phyloP scores from a whole-genome alignment of 192 early-diverging fungal genomes.

The Chytriomyces confervae region DNA sequence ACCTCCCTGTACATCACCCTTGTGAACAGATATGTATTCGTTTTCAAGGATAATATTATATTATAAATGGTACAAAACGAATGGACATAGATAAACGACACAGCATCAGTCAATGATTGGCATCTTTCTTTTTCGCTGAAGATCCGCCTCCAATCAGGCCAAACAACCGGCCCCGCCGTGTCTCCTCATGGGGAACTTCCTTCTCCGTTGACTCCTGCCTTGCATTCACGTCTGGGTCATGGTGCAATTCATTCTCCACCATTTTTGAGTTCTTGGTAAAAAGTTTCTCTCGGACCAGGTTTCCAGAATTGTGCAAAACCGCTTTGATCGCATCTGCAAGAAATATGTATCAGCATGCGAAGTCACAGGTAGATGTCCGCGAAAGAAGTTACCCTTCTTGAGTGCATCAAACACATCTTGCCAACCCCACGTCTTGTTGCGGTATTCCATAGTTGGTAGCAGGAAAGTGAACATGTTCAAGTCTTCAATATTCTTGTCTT shows the following conservation, averaged over 20 bases:
- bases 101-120: too few relatives aligned
- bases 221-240: too few relatives aligned
- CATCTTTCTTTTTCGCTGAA: too few relatives aligned
- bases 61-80: too few relatives aligned
- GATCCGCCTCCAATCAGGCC: too few relatives aligned
- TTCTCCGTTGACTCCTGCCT: too few relatives aligned
- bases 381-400: slow-evolving; percentile 64
- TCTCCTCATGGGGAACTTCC: too few relatives aligned
- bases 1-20: too few relatives aligned
- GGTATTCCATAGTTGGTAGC: slow-evolving; percentile 78
- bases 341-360: slow-evolving; percentile 1
- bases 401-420: slow-evolving; percentile 71
- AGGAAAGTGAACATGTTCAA: slow-evolving; percentile 73
- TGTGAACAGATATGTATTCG: too few relatives aligned
- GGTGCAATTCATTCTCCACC: not conserved
- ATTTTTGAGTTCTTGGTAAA: slow-evolving; percentile 32
- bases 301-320: slow-evolving; percentile 58
- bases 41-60: too few relatives aligned
- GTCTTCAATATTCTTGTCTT: slow-evolving; percentile 81
- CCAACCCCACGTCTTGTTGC: slow-evolving; percentile 84
- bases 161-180: too few relatives aligned
- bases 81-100: too few relatives aligned
- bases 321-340: slow-evolving; percentile 52
- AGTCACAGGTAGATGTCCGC: not conserved
- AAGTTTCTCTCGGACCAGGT: slow-evolving; percentile 58